Percentiles rank a stretch among this genome's conserved stretches.
Evolutionary conservation across 345 rosid species (phyloP).

Genomic region (Triadica sebifera): DNA sequence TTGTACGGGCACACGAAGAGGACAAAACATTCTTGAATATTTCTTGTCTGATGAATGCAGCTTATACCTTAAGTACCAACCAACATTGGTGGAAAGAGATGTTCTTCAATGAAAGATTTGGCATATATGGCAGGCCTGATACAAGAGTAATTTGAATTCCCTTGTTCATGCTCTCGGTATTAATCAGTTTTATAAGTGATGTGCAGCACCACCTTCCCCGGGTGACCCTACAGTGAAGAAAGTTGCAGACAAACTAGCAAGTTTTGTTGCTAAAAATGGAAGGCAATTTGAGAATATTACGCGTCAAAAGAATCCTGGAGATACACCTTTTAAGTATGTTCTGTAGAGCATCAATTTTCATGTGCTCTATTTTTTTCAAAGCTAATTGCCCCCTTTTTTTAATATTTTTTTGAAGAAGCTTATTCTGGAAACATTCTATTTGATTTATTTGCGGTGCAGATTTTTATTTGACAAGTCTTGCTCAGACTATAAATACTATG

Average conservation of each 20-base stretch:
- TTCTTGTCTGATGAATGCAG: constrained; percentile 95
- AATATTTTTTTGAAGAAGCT: not conserved
- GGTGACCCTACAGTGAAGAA: constrained; percentile 92
- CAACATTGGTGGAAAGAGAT: constrained; percentile 91
- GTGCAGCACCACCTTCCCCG: constrained; percentile 93
- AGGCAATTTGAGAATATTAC: constrained; percentile 86
- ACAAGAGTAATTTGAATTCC: constrained; percentile 96
- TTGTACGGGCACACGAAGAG: constrained; percentile 40
- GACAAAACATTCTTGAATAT: constrained; percentile 67
- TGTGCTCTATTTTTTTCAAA: constrained; percentile 2
- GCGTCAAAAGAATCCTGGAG: constrained; percentile 95
- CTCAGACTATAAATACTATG: constrained; percentile 81
- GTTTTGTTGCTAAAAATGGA: constrained; percentile 97
- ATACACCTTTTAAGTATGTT: constrained; percentile 85
- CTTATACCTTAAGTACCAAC: constrained; percentile 80
- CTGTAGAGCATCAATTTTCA: constrained; percentile 18
- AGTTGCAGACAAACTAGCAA: constrained; percentile 95
- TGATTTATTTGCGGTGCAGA: constrained; percentile 38
- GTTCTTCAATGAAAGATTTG: constrained; percentile 83
- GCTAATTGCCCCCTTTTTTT: constrained; percentile 3
- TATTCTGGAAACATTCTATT: constrained; percentile 9
- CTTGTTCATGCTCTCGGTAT: constrained; percentile 97
- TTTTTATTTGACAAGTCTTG: constrained; percentile 83
- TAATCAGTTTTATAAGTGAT: constrained; percentile 99
- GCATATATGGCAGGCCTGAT: constrained; percentile 89